Base-by-base conservation (phyloP, 768 basidiomycete genomes). In the Mycena rosella region DNA sequence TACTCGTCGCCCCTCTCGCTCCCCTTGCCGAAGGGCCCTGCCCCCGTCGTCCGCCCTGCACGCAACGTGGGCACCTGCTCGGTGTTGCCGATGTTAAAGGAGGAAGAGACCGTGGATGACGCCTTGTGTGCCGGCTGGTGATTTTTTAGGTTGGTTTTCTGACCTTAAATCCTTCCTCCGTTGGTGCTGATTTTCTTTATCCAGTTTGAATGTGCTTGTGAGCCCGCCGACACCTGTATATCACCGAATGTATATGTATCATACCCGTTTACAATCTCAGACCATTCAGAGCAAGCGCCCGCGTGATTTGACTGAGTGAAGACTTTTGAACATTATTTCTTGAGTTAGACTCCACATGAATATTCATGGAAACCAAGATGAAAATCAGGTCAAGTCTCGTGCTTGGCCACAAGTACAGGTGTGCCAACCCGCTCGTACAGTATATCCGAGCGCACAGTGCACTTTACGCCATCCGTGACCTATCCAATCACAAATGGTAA, bases 381-480 rank as follows among this genome's bases (percentile, higher is more conserved):
- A n/a, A n/a, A n/a, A n/a, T n/a, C n/a, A n/a, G n/a, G n/a, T 48
- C 47, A 48, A 48, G 24, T 11, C 24, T 26, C 24, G 24, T 51
- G 18, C 15, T 53, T 34, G 20, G n/a, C n/a, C 17, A 60, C 44
- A 15, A n/a, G 62, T 26, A 65, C 51, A 2, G 64, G 57, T 10
- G 17, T 27, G 14, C 64, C 64, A 17, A 60, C 57, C 29, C 49
- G 34, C 49, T 65, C 64, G 40, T 65, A 65, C 20, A 65, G 30
- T 24, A 65, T 65, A 36, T 65, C 64, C 27, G 63, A 65, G 36
- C 63, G 63, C 5, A 65, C 29, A 14, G 55, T 45, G 36, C 63
- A 65, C 48, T 65, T 58, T 5, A 59, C 55, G 27, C 63, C 55
- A 7, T 22, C 15, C 20, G 55, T 56, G 27, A 63, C 62, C 62